Evolutionary conservation across 345 rosid genomes (phyloP).

Genomic region (Linum lewisii): DNA sequence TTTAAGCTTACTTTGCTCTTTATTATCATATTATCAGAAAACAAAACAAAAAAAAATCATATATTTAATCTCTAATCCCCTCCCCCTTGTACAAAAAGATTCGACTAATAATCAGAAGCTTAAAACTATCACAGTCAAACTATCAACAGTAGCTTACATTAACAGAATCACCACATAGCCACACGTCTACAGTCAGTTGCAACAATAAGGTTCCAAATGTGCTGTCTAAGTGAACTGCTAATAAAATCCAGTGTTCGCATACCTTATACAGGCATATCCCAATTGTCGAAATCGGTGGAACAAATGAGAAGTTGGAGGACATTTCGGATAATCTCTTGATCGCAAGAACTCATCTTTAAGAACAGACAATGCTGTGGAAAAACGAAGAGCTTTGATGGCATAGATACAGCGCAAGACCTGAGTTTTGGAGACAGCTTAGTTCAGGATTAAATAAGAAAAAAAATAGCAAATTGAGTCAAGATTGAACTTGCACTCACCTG

Average conservation of each 20-base stretch:
- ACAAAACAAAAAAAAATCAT: too few relatives aligned
- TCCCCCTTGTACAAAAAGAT: not conserved
- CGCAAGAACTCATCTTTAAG: constrained; percentile 91
- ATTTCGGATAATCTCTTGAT: constrained; percentile 98
- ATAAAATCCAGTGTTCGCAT: constrained; percentile 17
- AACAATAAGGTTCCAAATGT: not conserved
- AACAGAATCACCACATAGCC: not conserved
- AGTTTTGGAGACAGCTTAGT: constrained; percentile 17
- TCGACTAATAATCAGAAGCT: not conserved
- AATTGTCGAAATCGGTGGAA: constrained; percentile 90
- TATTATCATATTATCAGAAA: too few relatives aligned
- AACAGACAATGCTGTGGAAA: constrained; percentile 81
- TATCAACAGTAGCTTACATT: not conserved
- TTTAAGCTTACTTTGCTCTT: too few relatives aligned
- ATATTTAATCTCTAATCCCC: not conserved
- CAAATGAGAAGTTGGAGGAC: constrained; percentile 85
- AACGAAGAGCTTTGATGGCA: constrained; percentile 86
- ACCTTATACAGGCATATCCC: constrained; percentile 96
- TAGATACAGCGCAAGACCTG: constrained; percentile 83
- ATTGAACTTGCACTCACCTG: constrained; percentile 45
- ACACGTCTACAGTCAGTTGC: not conserved
- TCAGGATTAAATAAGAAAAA: constrained; percentile 14
- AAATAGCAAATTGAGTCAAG: constrained; percentile 1
- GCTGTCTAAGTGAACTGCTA: not conserved
- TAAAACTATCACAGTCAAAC: too few relatives aligned